Evolutionary conservation across 306 rosid genomes (phyloP).

Genomic region (Pyrus bretschneideri): DNA sequence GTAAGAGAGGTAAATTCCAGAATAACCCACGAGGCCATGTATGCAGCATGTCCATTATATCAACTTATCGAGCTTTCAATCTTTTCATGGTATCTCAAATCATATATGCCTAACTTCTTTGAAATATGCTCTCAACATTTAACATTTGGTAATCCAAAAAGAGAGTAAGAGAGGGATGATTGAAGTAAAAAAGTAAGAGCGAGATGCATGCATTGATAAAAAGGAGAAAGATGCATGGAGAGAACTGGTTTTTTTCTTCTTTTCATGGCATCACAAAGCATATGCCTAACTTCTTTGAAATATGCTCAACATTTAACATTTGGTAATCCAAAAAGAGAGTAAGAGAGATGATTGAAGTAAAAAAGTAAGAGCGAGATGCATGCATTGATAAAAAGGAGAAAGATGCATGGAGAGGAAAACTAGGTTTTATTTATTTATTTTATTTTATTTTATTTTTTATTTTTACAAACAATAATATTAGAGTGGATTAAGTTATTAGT

Average conservation of each 20-base stretch:
- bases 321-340: background rate
- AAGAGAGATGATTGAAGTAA: background rate
- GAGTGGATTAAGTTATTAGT: too few species aligned
- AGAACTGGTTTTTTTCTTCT: background rate
- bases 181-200: too few species aligned
- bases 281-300: slow-evolving; percentile 25
- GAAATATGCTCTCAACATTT: background rate
- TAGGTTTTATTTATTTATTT: too few species aligned
- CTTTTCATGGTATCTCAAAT: slow-evolving; percentile 14
- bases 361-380: background rate
- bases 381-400: background rate
- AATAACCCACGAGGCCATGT: background rate
- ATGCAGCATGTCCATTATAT: background rate
- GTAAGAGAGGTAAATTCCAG: background rate
- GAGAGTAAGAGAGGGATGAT: background rate
- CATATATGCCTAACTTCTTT: slow-evolving; percentile 23
- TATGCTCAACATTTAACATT: background rate
- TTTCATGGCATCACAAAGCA: slow-evolving; percentile 12
- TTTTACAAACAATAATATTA: too few species aligned
- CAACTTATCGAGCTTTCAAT: background rate
- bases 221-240: too few species aligned
- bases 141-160: background rate
- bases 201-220: background rate
- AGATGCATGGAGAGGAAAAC: too few species aligned
- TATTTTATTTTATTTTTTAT: too few species aligned